These are phyloP conservation scores for Exophiala spinifera DNA, from an alignment of 2,329 filamentous ascomycete genomes.

Conservation along the genomic window DNA sequence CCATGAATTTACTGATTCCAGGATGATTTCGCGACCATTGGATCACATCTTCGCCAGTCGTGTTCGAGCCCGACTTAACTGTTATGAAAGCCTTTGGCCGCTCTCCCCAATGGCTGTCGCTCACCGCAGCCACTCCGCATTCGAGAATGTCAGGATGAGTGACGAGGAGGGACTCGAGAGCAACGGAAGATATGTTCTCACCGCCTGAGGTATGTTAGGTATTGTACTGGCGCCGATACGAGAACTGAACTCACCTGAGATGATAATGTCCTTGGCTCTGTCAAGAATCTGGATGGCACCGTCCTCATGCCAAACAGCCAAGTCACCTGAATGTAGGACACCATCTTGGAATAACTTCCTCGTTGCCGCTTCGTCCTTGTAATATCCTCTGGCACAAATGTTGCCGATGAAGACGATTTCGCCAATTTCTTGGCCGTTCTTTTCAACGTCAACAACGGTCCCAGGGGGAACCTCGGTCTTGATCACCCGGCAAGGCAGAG, in stretches of 20 bases:
- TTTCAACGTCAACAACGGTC: conserved; percentile 62
- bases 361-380: conserved; percentile 83
- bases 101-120: conserved; percentile 91
- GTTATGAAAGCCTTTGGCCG: conserved; percentile 93
- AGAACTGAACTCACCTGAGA: conserved; percentile 63
- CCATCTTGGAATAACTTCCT: conserved; percentile 83
- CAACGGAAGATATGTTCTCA: conserved; percentile 94
- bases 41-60: conserved; percentile 69
- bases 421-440: conserved; percentile 71
- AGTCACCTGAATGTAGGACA: conserved; percentile 81
- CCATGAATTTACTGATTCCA: conserved; percentile 88
- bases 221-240: neutral
- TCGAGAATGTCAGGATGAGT: conserved; percentile 88
- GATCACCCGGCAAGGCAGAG: conserved; percentile 75
- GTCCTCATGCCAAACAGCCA: conserved; percentile 90
- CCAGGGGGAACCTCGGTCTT: conserved; percentile 67
- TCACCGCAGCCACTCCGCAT: conserved; percentile 82
- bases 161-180: conserved; percentile 83
- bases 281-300: conserved; percentile 90
- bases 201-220: conserved; percentile 58
- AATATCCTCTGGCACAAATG: conserved; percentile 88
- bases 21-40: conserved; percentile 80
- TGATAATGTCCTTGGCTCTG: conserved; percentile 96
- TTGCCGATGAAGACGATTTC: conserved; percentile 88
- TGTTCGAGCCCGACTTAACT: conserved; percentile 61